These are phyloP conservation scores for Aspergillus puulaauensis DNA, from an alignment of 2,329 filamentous ascomycete species.

Conservation along the genomic window DNA sequence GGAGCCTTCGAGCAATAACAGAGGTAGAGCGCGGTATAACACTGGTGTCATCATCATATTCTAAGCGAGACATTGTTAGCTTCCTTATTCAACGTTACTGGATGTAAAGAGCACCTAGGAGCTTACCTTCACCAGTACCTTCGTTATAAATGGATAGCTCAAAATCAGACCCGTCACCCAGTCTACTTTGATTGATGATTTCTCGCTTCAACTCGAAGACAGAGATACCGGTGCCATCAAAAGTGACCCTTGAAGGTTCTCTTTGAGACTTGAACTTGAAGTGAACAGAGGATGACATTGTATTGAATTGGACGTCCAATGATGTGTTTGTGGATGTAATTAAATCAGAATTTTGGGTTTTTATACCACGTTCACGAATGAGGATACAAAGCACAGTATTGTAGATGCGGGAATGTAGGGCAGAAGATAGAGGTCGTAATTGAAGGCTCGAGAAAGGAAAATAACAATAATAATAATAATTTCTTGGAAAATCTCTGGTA, in stretches of 20 bases:
- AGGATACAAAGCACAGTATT: conserved; percentile 25
- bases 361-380: conserved; percentile 23
- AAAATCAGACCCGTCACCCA: conserved; percentile 95
- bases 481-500: conserved; percentile 18
- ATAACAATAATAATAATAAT: not conserved
- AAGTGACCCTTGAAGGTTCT: conserved; percentile 89
- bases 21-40: conserved; percentile 94
- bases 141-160: conserved; percentile 93
- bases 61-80: conserved; percentile 49
- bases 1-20: conserved; percentile 83
- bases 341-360: conserved; percentile 27
- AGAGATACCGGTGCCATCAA: conserved; percentile 95
- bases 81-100: not conserved
- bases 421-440: conserved; percentile 16
- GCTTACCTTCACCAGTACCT: conserved; percentile 82
- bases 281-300: conserved; percentile 95
- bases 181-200: conserved; percentile 89
- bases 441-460: conserved; percentile 17
- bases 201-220: conserved; percentile 99
- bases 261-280: conserved; percentile 99
- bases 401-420: conserved; percentile 7
- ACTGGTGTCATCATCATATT: conserved; percentile 97
- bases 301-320: conserved; percentile 44
- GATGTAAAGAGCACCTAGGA: not conserved
- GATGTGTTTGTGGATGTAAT: conserved; percentile 27